Evolutionary conservation across 495 filamentous ascomycete genomes (phyloP), one percentile per base, ranked within the genome.

Genomic region (Filosporella fistucella): DNA sequence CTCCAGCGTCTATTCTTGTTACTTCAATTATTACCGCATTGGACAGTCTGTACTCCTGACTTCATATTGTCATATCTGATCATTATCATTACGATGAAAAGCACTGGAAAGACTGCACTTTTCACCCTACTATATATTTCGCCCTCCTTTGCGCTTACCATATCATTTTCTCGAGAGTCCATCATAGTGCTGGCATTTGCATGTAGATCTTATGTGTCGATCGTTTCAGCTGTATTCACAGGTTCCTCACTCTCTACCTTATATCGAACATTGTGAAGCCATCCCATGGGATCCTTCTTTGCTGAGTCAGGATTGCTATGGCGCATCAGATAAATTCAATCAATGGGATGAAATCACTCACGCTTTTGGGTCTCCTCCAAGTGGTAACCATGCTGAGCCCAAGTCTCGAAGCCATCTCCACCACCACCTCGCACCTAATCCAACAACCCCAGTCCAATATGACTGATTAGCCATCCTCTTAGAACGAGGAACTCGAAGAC

Each of bases 381-480:
- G 38, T 14, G 58, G 56, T 17, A 49, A n/a, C 48, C 48, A 53
- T 17, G 44, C n/a, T 2, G 49, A 30, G 2, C 50, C 32, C 2
- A 51, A 53, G 23, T 61, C 58, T 12, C 56, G 32, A 11, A 58
- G 13, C 48, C 40, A 53, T 18, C 58, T 29, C 44, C 48, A 55
- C 50, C 51, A 52, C 59, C 59, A 62, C 2, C 39, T 40, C 3
- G 50, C 28, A 11, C 44, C 54, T 36, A 57, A 41, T 20, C 45
- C 54, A 6, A 49, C 42, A 13, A 58, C 14, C 3, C 55, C 49
- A 3, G 41, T 49, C 55, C 52, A 63, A 21, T 59, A 63, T 16
- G 47, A 22, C 38, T 59, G 55, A 4, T 23, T 53, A 7, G 55
- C 45, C 28, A 63, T 61, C 0, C 40, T 45, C 28, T 48, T 59